Conservation (phyloP, 495 filamentous ascomycete species). For the Diplogelasinospora grovesii region DNA sequence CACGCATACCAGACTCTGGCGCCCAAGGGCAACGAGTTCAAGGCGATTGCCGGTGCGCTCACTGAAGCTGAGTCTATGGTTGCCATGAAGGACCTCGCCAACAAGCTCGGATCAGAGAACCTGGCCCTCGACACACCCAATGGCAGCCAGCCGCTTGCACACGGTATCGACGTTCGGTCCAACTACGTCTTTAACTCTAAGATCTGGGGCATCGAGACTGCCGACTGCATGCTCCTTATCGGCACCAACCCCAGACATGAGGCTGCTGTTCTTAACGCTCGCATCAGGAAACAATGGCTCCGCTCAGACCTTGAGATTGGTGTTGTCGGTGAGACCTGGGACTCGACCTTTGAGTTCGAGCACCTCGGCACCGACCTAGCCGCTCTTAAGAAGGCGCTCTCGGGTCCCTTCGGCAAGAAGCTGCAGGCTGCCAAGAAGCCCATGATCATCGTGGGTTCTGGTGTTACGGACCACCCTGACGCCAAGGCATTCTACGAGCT, state of each 20-base stretch:
- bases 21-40: constrained; percentile 87
- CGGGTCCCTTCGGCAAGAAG: constrained; percentile 87
- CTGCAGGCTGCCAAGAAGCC: constrained; percentile 80
- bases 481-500: constrained; percentile 88
- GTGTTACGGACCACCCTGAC: constrained; percentile 80
- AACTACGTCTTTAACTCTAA: constrained; percentile 96
- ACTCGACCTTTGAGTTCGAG: constrained; percentile 88
- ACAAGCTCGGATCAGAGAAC: constrained; percentile 94
- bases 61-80: constrained; percentile 88
- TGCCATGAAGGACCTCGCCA: constrained; percentile 92
- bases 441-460: constrained; percentile 92
- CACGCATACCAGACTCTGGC: constrained; percentile 66
- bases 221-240: constrained; percentile 84
- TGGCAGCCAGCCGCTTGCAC: constrained; percentile 76
- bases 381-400: constrained; percentile 73
- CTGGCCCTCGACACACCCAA: constrained; percentile 84
- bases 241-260: constrained; percentile 94
- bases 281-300: constrained; percentile 96
- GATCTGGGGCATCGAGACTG: constrained; percentile 87
- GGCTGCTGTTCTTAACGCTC: constrained; percentile 88
- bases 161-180: constrained; percentile 87
- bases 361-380: constrained; percentile 73
- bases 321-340: constrained; percentile 83
- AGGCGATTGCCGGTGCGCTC: constrained; percentile 85
- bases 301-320: constrained; percentile 91